phyloP scores from a whole-genome alignment of 768 basidiomycete genomes.

The Tricholoma sp. region DNA sequence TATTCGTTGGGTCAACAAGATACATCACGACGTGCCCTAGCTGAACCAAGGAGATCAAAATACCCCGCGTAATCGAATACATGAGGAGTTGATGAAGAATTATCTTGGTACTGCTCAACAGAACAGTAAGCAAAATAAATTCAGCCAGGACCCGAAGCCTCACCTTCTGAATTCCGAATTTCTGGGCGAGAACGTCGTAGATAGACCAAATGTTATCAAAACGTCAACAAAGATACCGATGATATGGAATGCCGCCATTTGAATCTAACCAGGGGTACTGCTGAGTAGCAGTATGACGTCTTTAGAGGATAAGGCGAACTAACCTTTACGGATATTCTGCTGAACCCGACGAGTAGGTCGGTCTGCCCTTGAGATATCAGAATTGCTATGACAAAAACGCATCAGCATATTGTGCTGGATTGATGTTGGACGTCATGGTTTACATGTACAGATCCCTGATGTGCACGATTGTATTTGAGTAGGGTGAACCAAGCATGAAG shows the following conservation, averaged over 20 bases:
- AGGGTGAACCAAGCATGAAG: background rate
- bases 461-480: background rate
- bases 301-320: background rate
- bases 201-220: constrained; percentile 3
- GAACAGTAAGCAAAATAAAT: background rate
- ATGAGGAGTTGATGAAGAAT: constrained; percentile 4
- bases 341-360: background rate
- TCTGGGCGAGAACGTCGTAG: background rate
- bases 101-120: background rate
- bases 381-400: background rate
- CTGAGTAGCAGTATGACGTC: background rate
- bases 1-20: constrained; percentile 3
- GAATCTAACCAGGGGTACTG: background rate
- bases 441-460: background rate
- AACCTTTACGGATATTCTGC: background rate
- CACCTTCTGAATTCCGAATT: background rate
- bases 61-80: constrained; percentile 4
- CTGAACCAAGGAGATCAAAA: background rate
- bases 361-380: background rate
- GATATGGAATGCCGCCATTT: background rate
- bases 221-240: constrained; percentile 2
- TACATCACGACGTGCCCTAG: constrained; percentile 3
- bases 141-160: too few species aligned
- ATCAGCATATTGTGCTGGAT: background rate
- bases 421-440: background rate